Evolutionary conservation across 2,329 filamentous ascomycete species (phyloP).

Genomic region (Fusarium neocosmosporiellum): DNA sequence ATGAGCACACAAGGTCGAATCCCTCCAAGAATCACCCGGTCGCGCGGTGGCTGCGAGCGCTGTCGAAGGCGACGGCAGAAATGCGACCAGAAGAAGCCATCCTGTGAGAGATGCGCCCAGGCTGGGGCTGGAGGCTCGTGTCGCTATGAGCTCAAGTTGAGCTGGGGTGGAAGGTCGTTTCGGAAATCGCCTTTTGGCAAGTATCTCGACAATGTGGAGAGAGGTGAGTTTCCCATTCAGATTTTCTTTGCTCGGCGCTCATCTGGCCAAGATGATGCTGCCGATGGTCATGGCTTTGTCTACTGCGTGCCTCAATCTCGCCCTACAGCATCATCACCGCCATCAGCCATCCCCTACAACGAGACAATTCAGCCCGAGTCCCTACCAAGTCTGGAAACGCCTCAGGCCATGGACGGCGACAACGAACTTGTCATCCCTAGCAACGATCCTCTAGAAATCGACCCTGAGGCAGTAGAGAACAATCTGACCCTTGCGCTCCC

Average conservation of each 20-base stretch:
- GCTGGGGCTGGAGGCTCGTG: conserved; percentile 8
- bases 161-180: conserved; percentile 30
- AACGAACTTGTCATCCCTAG: not conserved
- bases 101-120: conserved; percentile 20
- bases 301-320: conserved; percentile 1
- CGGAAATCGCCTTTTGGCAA: conserved; percentile 26
- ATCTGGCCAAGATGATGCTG: not conserved
- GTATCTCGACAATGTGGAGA: conserved; percentile 8
- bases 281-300: conserved; percentile 10
- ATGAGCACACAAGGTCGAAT: not conserved
- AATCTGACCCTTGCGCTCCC: not conserved
- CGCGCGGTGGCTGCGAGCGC: conserved; percentile 28
- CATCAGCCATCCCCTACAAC: not conserved
- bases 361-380: not conserved
- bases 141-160: conserved; percentile 23
- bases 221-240: not conserved
- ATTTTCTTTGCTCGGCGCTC: not conserved
- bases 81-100: conserved; percentile 32
- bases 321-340: not conserved
- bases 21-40: conserved; percentile 8
- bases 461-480: not conserved
- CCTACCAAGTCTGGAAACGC: not conserved
- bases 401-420: not conserved
- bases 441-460: not conserved
- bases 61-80: conserved; percentile 30